Percentiles rank a stretch among this genome's conserved stretches.
phyloP scores from a whole-genome alignment of 2,329 filamentous ascomycete species.

The Penicillium sp. region DNA sequence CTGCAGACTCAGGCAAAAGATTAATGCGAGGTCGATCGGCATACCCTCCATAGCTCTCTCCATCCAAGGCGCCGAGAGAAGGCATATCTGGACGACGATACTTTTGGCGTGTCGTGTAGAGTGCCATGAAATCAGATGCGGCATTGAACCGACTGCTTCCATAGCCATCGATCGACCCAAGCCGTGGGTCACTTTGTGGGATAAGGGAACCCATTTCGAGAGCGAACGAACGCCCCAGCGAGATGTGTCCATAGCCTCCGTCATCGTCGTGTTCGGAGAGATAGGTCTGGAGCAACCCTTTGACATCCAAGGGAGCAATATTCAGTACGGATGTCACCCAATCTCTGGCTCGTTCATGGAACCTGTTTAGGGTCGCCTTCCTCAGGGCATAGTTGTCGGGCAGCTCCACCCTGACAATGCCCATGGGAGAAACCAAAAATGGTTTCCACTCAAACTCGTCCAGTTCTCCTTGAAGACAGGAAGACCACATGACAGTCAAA shows the following conservation, averaged over 20 bases:
- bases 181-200: conserved; percentile 77
- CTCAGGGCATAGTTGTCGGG: conserved; percentile 88
- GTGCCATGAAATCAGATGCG: conserved; percentile 91
- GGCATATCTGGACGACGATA: conserved; percentile 78
- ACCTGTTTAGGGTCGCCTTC: conserved; percentile 69
- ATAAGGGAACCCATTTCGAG: conserved; percentile 86
- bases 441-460: conserved; percentile 88
- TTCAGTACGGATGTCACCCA: conserved; percentile 82
- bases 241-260: conserved; percentile 83
- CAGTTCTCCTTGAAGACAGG: conserved; percentile 88
- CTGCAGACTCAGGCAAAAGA: conserved; percentile 27
- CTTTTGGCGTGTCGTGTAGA: conserved; percentile 94
- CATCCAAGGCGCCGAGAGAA: conserved; percentile 34
- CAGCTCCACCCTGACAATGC: conserved; percentile 78
- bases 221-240: conserved; percentile 88
- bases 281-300: conserved; percentile 89
- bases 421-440: conserved; percentile 71
- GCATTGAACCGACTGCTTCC: conserved; percentile 77
- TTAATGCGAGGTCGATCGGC: conserved; percentile 6
- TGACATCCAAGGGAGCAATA: conserved; percentile 86
- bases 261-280: conserved; percentile 93
- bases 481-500: conserved; percentile 89
- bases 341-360: conserved; percentile 69
- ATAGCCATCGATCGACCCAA: conserved; percentile 73
- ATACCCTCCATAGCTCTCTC: conserved; percentile 2